Percentiles rank a stretch among this genome's conserved stretches.
Conservation (phyloP, 2,329 filamentous ascomycete genomes). For the Alternaria metachromatica region DNA sequence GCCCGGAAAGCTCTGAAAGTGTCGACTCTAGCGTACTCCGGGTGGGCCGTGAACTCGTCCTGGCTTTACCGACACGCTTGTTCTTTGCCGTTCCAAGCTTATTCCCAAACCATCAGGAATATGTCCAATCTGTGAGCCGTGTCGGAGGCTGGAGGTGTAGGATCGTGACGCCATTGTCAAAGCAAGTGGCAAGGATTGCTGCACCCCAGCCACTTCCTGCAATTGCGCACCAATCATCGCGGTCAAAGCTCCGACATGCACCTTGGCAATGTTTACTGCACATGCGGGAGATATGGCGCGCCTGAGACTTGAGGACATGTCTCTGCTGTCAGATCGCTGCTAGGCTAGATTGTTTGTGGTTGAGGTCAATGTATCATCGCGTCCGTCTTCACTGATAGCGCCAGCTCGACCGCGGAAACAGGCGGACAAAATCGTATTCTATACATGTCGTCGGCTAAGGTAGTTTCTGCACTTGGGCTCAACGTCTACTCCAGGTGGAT, state of each 20-base stretch:
- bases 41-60: constrained; percentile 5
- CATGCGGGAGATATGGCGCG: background rate
- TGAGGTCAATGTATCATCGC: background rate
- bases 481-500: constrained; percentile 4
- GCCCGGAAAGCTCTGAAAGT: constrained; percentile 2
- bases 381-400: background rate
- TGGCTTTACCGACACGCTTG: background rate
- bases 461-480: constrained; percentile 3
- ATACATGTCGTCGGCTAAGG: background rate
- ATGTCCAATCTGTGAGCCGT: constrained; percentile 3
- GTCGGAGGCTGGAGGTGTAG: background rate
- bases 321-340: background rate
- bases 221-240: constrained; percentile 10
- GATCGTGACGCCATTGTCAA: constrained; percentile 11
- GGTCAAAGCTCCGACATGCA: constrained; percentile 1
- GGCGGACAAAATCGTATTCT: background rate
- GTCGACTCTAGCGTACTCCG: constrained; percentile 1
- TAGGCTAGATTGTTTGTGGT: background rate
- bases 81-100: background rate
- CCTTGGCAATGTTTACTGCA: constrained; percentile 2
- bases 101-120: background rate
- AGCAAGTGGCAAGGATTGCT: constrained; percentile 5
- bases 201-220: constrained; percentile 6
- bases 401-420: background rate
- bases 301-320: background rate